A percentile compares a stretch with the other conserved stretches of the same genome.
Conservation (phyloP, 768 basidiomycete species). For the Cyclocybe cylindracea region DNA sequence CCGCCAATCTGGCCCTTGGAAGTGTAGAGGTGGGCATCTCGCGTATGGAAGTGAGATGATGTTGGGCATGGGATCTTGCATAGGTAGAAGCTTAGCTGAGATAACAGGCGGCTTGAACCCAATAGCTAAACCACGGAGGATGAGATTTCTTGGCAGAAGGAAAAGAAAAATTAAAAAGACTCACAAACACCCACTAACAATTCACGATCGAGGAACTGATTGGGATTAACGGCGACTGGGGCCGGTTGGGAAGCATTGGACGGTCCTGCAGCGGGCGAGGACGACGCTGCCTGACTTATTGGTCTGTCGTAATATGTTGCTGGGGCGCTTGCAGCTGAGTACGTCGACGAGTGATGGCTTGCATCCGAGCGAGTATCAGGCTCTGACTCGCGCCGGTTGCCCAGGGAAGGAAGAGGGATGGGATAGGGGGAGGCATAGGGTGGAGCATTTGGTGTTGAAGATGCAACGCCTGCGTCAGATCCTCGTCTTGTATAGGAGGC, state of each 20-base stretch:
- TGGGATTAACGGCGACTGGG: conserved; percentile 32
- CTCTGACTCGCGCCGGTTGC: conserved; percentile 14
- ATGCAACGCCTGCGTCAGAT: background rate
- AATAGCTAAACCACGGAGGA: conserved; percentile 47
- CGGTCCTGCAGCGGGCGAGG: background rate
- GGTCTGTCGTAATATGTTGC: background rate
- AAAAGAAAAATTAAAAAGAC: conserved; percentile 29
- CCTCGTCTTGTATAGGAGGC: background rate
- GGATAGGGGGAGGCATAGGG: background rate
- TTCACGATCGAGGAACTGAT: conserved; percentile 59
- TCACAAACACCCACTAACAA: conserved; percentile 63
- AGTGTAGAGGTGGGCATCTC: conserved; percentile 64
- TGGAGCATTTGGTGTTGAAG: background rate
- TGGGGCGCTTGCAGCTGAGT: conserved; percentile 7
- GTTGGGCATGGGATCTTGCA: conserved; percentile 63
- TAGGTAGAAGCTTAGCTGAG: conserved; percentile 42
- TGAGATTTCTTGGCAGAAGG: conserved; percentile 5
- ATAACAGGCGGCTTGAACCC: conserved; percentile 66
- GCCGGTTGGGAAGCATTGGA: conserved; percentile 1
- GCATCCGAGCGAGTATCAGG: conserved; percentile 17
- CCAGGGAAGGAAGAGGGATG: conserved; percentile 15
- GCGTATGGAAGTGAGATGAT: conserved; percentile 76
- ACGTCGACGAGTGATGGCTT: conserved; percentile 17
- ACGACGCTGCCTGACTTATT: background rate
- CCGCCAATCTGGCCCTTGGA: conserved; percentile 76